These are phyloP conservation scores for Ceratobasidium sp. DNA, from an alignment of 1,284 basidiomycete species.

Conservation along the genomic window DNA sequence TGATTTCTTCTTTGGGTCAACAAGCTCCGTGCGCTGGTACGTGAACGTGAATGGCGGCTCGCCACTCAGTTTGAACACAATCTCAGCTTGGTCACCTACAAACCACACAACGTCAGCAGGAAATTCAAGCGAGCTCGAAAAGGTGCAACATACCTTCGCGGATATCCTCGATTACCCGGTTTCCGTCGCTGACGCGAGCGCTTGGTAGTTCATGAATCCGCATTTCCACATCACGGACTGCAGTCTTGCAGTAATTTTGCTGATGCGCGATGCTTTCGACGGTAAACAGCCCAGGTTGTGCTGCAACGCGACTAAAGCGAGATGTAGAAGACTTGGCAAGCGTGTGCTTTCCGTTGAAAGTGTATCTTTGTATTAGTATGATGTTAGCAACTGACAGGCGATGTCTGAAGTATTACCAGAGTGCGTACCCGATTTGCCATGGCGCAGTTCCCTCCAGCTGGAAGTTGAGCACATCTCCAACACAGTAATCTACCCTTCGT, in stretches of 20 bases:
- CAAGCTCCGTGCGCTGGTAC: constrained; percentile 77
- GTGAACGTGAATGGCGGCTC: constrained; percentile 96
- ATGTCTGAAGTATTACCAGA: neutral
- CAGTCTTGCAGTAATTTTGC: constrained; percentile 84
- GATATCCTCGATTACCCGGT: constrained; percentile 80
- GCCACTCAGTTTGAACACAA: constrained; percentile 86
- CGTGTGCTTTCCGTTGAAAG: constrained; percentile 76
- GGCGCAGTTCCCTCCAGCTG: constrained; percentile 94
- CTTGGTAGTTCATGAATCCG: constrained; percentile 83
- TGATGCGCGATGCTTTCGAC: constrained; percentile 89
- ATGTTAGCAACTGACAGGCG: constrained; percentile 33
- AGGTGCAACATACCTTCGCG: constrained; percentile 66
- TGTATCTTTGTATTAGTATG: constrained; percentile 63
- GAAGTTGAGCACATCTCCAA: constrained; percentile 90
- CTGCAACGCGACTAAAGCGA: constrained; percentile 83
- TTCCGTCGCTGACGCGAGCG: constrained; percentile 86
- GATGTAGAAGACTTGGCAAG: constrained; percentile 78
- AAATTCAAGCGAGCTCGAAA: neutral
- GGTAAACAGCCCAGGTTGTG: constrained; percentile 79
- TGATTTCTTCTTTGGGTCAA: constrained; percentile 65
- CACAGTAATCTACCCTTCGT: constrained; percentile 81
- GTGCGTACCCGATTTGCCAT: constrained; percentile 83
- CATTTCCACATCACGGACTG: constrained; percentile 77
- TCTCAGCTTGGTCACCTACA: constrained; percentile 87
- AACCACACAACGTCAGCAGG: constrained; percentile 32